phyloP scores from a whole-genome alignment of 495 filamentous ascomycete genomes.

The Parathielavia appendiculata region DNA sequence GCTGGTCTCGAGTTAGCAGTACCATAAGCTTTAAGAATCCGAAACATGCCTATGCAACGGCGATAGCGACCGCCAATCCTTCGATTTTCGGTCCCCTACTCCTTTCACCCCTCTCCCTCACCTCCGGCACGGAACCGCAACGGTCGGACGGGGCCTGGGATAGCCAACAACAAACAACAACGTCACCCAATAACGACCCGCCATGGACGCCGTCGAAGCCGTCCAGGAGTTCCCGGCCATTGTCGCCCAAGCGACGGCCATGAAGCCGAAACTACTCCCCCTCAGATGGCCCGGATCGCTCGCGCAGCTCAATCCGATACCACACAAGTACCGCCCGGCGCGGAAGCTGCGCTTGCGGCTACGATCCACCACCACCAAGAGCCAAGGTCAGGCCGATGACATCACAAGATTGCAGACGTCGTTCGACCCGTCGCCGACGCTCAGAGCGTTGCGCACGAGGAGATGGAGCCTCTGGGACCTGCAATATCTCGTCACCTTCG shows the following conservation, averaged over 20 bases:
- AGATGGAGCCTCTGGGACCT: slow-evolving; percentile 82
- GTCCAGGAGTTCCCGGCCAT: slow-evolving; percentile 30
- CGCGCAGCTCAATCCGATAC: slow-evolving; percentile 48
- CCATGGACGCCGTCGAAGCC: slow-evolving; percentile 18
- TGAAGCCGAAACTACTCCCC: slow-evolving; percentile 30
- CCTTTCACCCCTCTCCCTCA: not conserved
- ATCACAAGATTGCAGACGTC: slow-evolving; percentile 77
- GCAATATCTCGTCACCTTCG: slow-evolving; percentile 72
- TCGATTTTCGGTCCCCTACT: not conserved
- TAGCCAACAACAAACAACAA: not conserved
- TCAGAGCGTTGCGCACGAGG: slow-evolving; percentile 65
- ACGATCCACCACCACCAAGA: slow-evolving; percentile 57
- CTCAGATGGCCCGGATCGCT: slow-evolving; percentile 29
- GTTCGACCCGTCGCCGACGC: slow-evolving; percentile 66
- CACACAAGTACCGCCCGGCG: slow-evolving; percentile 66
- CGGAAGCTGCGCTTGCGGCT: slow-evolving; percentile 66
- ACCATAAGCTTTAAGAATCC: not conserved
- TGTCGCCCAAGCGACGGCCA: slow-evolving; percentile 18
- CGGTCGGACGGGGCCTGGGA: not conserved
- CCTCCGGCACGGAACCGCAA: not conserved
- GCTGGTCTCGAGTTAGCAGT: not conserved
- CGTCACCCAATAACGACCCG: not conserved
- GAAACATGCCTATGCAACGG: slow-evolving; percentile 29
- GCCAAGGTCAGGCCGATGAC: slow-evolving; percentile 45
- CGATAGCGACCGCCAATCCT: slow-evolving; percentile 18